phyloP scores from a whole-genome alignment of 352 stramenopile species.

The Phytopythium litorale region DNA sequence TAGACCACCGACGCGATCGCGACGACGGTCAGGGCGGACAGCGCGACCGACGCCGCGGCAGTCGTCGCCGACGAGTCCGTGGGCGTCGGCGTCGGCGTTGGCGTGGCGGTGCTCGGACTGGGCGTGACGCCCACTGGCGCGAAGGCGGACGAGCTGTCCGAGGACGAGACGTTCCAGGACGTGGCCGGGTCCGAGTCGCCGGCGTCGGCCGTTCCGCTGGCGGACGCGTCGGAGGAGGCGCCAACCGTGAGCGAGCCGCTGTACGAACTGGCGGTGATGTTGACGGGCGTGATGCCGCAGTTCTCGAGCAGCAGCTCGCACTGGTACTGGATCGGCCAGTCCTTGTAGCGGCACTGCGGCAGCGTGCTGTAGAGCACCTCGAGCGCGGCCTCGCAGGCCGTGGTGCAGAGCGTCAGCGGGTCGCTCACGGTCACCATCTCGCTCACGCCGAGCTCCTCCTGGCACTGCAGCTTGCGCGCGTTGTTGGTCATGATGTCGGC shows the following conservation, averaged over 20 bases:
- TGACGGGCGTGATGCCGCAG: constrained; percentile 45
- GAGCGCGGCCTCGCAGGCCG: constrained; percentile 48
- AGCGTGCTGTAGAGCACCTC: constrained; percentile 53
- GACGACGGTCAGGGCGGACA: background rate
- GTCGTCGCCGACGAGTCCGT: constrained; percentile 11
- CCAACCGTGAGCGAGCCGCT: constrained; percentile 8
- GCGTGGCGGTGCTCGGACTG: constrained; percentile 19
- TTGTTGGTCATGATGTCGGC: constrained; percentile 38
- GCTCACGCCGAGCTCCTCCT: constrained; percentile 37
- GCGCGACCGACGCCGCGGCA: background rate
- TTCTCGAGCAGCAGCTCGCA: constrained; percentile 36
- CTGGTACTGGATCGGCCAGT: constrained; percentile 44
- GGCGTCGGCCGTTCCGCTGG: background rate
- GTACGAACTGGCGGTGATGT: constrained; percentile 15
- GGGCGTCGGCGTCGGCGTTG: constrained; percentile 4
- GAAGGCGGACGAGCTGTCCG: constrained; percentile 23
- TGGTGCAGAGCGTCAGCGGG: constrained; percentile 36
- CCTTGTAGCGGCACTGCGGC: constrained; percentile 54
- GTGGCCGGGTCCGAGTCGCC: constrained; percentile 2
- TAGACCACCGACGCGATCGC: background rate
- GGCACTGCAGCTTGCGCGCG: constrained; percentile 47
- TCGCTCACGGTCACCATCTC: constrained; percentile 42
- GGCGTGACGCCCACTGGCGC: constrained; percentile 33
- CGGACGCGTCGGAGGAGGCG: background rate
- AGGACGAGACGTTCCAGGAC: constrained; percentile 21